Evolutionary conservation across 164 flowering plant species (phyloP).

Genomic region (Stephania cephalantha): DNA sequence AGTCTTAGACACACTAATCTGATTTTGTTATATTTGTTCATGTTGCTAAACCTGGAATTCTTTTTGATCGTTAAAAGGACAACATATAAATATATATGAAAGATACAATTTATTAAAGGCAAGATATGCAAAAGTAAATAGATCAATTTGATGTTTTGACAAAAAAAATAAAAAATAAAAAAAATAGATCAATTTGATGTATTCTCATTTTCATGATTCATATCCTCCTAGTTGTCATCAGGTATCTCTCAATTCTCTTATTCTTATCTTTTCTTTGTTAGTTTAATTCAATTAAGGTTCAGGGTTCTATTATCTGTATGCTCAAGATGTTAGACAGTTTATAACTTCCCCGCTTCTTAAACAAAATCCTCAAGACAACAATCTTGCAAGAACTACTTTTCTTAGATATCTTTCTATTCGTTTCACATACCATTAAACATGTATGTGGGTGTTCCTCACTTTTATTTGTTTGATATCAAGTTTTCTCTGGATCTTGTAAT

Average conservation of each 20-base stretch:
- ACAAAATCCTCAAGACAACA: too few species aligned
- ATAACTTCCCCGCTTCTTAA: too few species aligned
- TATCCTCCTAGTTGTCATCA: not conserved
- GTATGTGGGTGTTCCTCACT: not conserved
- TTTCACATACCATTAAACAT: not conserved
- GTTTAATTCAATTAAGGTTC: not conserved
- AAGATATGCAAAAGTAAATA: not conserved
- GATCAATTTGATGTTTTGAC: not conserved
- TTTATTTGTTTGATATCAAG: not conserved
- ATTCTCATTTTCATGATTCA: too few species aligned
- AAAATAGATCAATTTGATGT: not conserved
- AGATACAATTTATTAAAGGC: too few species aligned
- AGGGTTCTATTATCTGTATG: not conserved
- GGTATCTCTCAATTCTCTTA: not conserved
- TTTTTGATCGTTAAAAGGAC: too few species aligned
- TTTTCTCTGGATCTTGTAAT: not conserved
- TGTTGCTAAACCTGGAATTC: too few species aligned
- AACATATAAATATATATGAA: too few species aligned
- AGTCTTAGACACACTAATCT: not conserved
- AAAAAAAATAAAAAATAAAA: too few species aligned
- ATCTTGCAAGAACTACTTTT: not conserved
- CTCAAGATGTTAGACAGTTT: too few species aligned
- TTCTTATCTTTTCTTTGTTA: not conserved
- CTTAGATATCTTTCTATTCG: too few species aligned
- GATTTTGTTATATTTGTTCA: too few species aligned